phyloP scores from a whole-genome alignment of 768 basidiomycete genomes.

The Panaeolus cyanescens region DNA sequence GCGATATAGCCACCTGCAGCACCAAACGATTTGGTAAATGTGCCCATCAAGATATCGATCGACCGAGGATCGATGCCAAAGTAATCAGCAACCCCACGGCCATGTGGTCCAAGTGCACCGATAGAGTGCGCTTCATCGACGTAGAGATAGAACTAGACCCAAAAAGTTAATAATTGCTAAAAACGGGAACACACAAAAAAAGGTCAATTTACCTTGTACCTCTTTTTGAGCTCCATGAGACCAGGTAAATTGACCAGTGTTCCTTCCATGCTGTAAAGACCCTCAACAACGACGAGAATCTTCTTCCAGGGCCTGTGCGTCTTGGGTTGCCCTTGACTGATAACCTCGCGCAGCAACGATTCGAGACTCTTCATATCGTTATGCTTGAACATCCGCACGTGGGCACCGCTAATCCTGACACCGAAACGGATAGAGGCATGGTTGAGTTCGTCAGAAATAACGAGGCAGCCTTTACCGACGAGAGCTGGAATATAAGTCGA shows the following conservation, averaged over 20 bases:
- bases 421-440: constrained; percentile 96
- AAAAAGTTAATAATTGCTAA: constrained; percentile 1
- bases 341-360: constrained; percentile 78
- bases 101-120: constrained; percentile 92
- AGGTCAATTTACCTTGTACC: constrained; percentile 87
- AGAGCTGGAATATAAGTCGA: constrained; percentile 92
- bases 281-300: constrained; percentile 93
- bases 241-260: constrained; percentile 83
- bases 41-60: constrained; percentile 97
- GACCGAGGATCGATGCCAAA: constrained; percentile 80
- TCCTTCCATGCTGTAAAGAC: constrained; percentile 99
- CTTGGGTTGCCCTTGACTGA: constrained; percentile 97
- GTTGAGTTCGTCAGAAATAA: constrained; percentile 97
- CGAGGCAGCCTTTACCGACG: constrained; percentile 86
- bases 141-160: constrained; percentile 89
- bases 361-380: constrained; percentile 91
- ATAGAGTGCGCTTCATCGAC: constrained; percentile 98
- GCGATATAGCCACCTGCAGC: constrained; percentile 95
- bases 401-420: constrained; percentile 83
- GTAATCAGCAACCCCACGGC: constrained; percentile 95
- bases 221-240: constrained; percentile 85
- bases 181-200: background rate
- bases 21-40: constrained; percentile 95
- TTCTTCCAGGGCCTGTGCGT: constrained; percentile 99
- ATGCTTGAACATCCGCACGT: constrained; percentile 94